Percentiles rank a stretch among this genome's conserved stretches.
phyloP scores from a whole-genome alignment of 2,329 filamentous ascomycete species.

The Purpureocillium takamizusanense region DNA sequence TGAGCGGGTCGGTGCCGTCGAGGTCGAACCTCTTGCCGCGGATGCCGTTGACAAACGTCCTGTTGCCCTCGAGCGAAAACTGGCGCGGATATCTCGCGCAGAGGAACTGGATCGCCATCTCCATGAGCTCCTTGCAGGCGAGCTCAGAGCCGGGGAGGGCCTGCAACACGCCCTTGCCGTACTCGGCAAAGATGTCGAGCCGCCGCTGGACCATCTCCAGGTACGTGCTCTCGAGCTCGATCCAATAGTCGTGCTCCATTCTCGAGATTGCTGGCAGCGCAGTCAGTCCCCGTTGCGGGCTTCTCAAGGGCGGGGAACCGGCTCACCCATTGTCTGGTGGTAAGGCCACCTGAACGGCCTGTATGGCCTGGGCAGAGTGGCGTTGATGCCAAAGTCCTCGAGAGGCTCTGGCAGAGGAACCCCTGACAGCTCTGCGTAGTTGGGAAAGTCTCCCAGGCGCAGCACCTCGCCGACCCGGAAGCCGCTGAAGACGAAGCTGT shows the following conservation, averaged over 20 bases:
- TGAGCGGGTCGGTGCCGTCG: conserved; percentile 52
- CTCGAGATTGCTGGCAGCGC: conserved; percentile 57
- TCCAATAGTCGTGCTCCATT: conserved; percentile 76
- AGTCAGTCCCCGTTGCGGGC: too few relatives aligned
- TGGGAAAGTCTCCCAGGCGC: conserved; percentile 63
- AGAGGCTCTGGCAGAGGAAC: conserved; percentile 60
- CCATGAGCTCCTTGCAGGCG: conserved; percentile 79
- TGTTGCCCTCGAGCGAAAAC: conserved; percentile 50
- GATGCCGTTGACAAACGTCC: conserved; percentile 59
- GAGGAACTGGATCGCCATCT: conserved; percentile 76
- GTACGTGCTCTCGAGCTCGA: conserved; percentile 78
- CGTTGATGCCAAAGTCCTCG: conserved; percentile 55
- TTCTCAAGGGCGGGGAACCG: too few relatives aligned
- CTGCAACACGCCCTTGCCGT: conserved; percentile 57
- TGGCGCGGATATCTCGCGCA: conserved; percentile 67
- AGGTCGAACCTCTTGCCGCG: conserved; percentile 54
- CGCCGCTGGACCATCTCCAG: conserved; percentile 58
- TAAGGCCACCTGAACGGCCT: conserved; percentile 73
- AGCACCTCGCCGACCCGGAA: conserved; percentile 61
- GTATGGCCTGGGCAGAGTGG: conserved; percentile 61
- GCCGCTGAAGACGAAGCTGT: conserved; percentile 51
- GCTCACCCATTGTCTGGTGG: conserved; percentile 75
- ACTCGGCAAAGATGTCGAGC: conserved; percentile 50
- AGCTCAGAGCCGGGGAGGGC: conserved; percentile 66
- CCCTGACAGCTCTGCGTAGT: conserved; percentile 63